Evolutionary conservation across 2,329 filamentous ascomycete species (phyloP), one percentile per base, ranked within the genome.

Genomic region (Aureobasidium sp.): DNA sequence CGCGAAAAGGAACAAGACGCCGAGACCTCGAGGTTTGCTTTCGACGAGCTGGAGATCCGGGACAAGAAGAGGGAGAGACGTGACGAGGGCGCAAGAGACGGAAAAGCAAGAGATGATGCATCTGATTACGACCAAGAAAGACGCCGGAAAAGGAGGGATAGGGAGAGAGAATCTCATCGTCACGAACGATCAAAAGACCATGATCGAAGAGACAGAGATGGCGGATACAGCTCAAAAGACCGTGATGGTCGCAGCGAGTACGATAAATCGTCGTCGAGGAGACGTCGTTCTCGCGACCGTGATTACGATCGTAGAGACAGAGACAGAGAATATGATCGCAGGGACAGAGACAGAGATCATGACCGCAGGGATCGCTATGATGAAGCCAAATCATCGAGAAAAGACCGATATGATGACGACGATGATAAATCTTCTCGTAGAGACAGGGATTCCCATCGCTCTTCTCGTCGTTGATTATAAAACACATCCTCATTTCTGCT

Each of bases 1-100:
- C 48, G 52, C n/a, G 30, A 40, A 22, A 47, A 54, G 17, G 49
- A 53, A 19, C 39, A 51, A 30, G 45, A 50, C 37, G 54, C 41
- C 6, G 29, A 34, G 4, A 35, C 35, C n/a, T 29, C 29, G 14
- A 30, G 24, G 19, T 41, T 38, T 7, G n/a, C 24, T 2, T 35
- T 34, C 27, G 29, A 32, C 3, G 48, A 30, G 2, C 11, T 40
- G 27, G 48, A 51, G 19, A 41, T 40, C 29, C 17, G 48, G 14
- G 52, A 47, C 10, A 51, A 45, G 51, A 56, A 37, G 19, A n/a
- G 30, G 12, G 47, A 19, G 6, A 49, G 38, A 38, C 42, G 29
- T 16, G n/a, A 24, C 6, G 53, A 40, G 10, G 35, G 22, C 3
- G 25, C 3, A 44, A 22, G 17, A 24, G 29, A 19, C 4, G 4